A percentile compares a stretch with the other conserved stretches of the same genome.
Evolutionary conservation across 2,329 filamentous ascomycete species (phyloP).

Genomic region (Diplodia scrobiculata): DNA sequence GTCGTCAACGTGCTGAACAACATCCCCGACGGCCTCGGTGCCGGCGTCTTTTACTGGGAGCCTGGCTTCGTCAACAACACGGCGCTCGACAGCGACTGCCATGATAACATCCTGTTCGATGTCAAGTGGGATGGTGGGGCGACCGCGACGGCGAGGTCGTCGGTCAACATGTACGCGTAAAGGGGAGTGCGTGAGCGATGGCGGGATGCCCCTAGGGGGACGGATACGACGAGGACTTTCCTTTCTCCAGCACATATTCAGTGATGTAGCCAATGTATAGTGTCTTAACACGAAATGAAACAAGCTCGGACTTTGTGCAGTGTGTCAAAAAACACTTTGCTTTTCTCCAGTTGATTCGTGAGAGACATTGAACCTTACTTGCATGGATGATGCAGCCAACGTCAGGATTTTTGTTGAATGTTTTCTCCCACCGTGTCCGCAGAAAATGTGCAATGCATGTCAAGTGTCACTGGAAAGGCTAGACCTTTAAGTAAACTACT

Average conservation of each 20-base stretch:
- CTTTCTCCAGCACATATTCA: not conserved
- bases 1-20: constrained; percentile 60
- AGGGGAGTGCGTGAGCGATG: not conserved
- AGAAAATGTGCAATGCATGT: too few relatives aligned
- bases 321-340: not conserved
- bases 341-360: not conserved
- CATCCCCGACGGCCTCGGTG: constrained; percentile 53
- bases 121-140: constrained; percentile 66
- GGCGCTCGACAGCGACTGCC: constrained; percentile 56
- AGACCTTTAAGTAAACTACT: not conserved
- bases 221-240: not conserved
- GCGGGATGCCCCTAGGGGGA: not conserved
- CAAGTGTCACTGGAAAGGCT: not conserved
- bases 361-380: not conserved
- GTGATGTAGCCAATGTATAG: not conserved
- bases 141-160: constrained; percentile 58
- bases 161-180: constrained; percentile 54
- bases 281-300: not conserved
- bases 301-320: not conserved
- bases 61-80: constrained; percentile 70
- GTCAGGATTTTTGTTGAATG: not conserved
- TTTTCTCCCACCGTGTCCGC: too few relatives aligned
- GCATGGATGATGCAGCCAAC: not conserved
- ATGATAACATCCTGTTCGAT: constrained; percentile 47
- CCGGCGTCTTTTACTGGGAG: constrained; percentile 73